Percentiles rank a stretch among this genome's conserved stretches.
Evolutionary conservation across 2,329 filamentous ascomycete genomes (phyloP).

Genomic region (Penicillium corylophilum): DNA sequence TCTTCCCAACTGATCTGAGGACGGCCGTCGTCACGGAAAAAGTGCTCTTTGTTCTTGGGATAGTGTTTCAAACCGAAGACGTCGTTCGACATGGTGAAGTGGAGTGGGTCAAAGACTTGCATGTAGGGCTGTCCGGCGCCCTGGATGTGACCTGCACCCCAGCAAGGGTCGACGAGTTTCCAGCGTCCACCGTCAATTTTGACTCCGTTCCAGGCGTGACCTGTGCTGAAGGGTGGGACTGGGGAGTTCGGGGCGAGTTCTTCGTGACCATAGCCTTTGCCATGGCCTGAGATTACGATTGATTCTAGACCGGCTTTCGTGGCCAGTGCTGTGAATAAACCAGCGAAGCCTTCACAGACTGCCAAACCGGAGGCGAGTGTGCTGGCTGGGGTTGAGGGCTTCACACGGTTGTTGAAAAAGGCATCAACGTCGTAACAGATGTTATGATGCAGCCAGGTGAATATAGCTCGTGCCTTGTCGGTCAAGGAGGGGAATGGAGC

Average conservation of each 20-base stretch:
- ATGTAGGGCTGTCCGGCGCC: slow-evolving; percentile 59
- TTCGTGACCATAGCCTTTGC: slow-evolving; percentile 78
- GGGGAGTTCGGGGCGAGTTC: slow-evolving; percentile 63
- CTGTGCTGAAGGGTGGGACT: slow-evolving; percentile 62
- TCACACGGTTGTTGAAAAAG: slow-evolving; percentile 72
- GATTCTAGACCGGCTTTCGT: slow-evolving; percentile 76
- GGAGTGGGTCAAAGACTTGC: slow-evolving; percentile 63
- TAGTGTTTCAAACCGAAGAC: slow-evolving; percentile 81
- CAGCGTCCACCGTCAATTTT: slow-evolving; percentile 81
- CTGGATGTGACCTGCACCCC: slow-evolving; percentile 77
- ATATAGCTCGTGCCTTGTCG: slow-evolving; percentile 89
- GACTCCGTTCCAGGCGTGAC: slow-evolving; percentile 93
- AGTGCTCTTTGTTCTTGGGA: slow-evolving; percentile 65
- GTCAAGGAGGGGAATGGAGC: slow-evolving; percentile 75
- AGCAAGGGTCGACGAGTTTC: slow-evolving; percentile 90
- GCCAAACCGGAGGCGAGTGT: slow-evolving; percentile 76
- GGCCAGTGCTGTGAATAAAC: slow-evolving; percentile 76
- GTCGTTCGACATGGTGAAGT: slow-evolving; percentile 67
- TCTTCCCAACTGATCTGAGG: slow-evolving; percentile 70
- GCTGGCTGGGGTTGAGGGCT: slow-evolving; percentile 66
- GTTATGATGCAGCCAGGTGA: slow-evolving; percentile 95
- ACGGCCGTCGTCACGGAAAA: slow-evolving; percentile 73
- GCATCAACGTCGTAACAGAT: slow-evolving; percentile 77
- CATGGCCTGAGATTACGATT: slow-evolving; percentile 72
- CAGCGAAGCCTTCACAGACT: slow-evolving; percentile 90